Percentiles rank a stretch among this genome's conserved stretches.
Evolutionary conservation across 441 rosid genomes (phyloP).

Genomic region (Populus hybrid): DNA sequence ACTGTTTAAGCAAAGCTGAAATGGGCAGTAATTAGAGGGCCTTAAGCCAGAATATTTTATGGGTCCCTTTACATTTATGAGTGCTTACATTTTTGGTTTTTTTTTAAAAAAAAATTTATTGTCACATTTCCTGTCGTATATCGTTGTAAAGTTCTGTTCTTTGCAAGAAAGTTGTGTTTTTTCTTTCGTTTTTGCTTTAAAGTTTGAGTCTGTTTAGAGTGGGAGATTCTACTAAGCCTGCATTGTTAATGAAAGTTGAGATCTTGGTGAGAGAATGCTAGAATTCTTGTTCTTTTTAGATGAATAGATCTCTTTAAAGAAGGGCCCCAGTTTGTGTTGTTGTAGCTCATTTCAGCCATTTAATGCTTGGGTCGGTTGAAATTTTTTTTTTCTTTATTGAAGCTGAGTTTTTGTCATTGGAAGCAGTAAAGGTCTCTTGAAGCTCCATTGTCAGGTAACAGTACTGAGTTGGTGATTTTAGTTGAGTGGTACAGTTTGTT

Average conservation of each 20-base stretch:
- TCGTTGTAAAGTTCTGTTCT: slow-evolving; percentile 21
- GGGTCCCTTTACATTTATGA: not conserved
- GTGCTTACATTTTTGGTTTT: slow-evolving; percentile 14
- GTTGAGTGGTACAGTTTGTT: slow-evolving; percentile 10
- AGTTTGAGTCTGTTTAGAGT: slow-evolving; percentile 32
- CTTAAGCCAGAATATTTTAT: not conserved
- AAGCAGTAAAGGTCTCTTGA: slow-evolving; percentile 25
- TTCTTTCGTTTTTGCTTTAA: slow-evolving; percentile 18
- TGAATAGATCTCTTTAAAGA: slow-evolving; percentile 37
- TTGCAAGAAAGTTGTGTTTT: slow-evolving; percentile 12
- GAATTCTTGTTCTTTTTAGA: slow-evolving; percentile 8
- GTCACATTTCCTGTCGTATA: not conserved
- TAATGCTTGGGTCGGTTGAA: slow-evolving; percentile 31
- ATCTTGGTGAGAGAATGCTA: slow-evolving; percentile 26
- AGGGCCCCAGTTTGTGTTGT: slow-evolving; percentile 30
- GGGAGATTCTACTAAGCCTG: slow-evolving; percentile 27
- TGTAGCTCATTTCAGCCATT: slow-evolving; percentile 35
- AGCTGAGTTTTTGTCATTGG: slow-evolving; percentile 27
- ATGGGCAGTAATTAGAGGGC: not conserved
- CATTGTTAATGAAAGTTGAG: slow-evolving; percentile 47
- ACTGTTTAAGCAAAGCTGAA: not conserved
- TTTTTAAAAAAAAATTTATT: not conserved
- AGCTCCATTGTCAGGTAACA: slow-evolving; percentile 30
- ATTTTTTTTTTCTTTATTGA: slow-evolving; percentile 20
- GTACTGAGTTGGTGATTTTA: slow-evolving; percentile 5